Conservation (phyloP, 106 monocot genomes). For the Platanthera zijinensis region DNA sequence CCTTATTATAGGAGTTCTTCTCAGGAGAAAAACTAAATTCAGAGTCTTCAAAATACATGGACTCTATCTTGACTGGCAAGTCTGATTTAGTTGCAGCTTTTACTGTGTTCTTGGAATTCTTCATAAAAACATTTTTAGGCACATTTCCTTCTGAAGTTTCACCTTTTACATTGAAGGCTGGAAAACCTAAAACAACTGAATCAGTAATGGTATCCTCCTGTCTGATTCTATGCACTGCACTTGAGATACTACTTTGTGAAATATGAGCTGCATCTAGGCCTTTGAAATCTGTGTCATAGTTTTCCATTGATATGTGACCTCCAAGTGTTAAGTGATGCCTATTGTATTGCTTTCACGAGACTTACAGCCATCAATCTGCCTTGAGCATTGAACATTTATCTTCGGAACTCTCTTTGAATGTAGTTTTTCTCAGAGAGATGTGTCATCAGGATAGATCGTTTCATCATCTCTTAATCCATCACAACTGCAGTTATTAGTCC, state of each 20-base stretch:
- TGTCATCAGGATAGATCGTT: background rate
- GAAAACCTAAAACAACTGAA: conserved; percentile 8
- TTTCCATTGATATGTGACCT: conserved; percentile 5
- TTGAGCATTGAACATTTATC: background rate
- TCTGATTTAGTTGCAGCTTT: background rate
- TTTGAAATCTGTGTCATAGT: conserved; percentile 3
- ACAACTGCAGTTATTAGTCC: background rate
- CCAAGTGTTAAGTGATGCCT: conserved; percentile 3
- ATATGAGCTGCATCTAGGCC: conserved; percentile 1
- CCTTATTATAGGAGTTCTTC: background rate
- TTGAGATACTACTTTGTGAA: background rate
- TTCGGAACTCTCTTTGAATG: background rate
- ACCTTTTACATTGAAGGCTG: background rate
- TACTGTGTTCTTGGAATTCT: background rate
- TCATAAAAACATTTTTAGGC: background rate
- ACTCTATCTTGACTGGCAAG: background rate
- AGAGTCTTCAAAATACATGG: conserved; percentile 2
- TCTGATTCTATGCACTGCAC: background rate
- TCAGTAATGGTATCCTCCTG: conserved; percentile 4
- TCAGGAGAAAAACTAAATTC: background rate
- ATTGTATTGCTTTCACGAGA: background rate
- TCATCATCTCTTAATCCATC: background rate
- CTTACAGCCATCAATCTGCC: background rate
- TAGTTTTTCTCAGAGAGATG: background rate
- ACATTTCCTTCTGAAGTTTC: background rate